These are phyloP conservation scores for Tarenaya hassleriana DNA, from an alignment of 345 rosid genomes.

Conservation along the genomic window DNA sequence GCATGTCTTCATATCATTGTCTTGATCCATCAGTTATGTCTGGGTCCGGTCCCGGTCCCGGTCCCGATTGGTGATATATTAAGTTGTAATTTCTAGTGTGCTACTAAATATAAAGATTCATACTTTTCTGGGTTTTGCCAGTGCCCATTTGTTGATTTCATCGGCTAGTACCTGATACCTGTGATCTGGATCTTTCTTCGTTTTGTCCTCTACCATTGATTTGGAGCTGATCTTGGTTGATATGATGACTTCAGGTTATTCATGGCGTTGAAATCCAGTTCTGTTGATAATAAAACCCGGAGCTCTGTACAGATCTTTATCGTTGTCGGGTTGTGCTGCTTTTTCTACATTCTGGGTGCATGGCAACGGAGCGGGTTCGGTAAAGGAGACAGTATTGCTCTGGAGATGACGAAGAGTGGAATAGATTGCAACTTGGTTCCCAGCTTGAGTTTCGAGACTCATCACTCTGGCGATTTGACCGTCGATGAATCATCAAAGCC, in stretches of 20 bases:
- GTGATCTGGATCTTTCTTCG: too few species aligned
- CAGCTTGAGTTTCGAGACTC: slow-evolving; percentile 76
- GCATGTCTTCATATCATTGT: slow-evolving; percentile 5
- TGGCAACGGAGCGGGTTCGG: slow-evolving; percentile 76
- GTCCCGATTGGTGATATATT: too few species aligned
- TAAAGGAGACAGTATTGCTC: slow-evolving; percentile 51
- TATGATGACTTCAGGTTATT: slow-evolving; percentile 30
- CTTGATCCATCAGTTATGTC: slow-evolving; percentile 21
- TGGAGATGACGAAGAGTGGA: slow-evolving; percentile 48
- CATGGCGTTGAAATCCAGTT: slow-evolving; percentile 72
- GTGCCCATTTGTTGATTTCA: too few species aligned
- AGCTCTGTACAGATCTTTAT: slow-evolving; percentile 82
- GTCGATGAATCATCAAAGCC: slow-evolving; percentile 48
- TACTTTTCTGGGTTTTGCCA: too few species aligned
- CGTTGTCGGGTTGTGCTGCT: slow-evolving; percentile 63
- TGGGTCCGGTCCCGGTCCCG: background rate
- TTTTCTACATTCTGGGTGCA: slow-evolving; percentile 56
- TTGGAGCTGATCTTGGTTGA: slow-evolving; percentile 21
- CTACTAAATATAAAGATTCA: too few species aligned
- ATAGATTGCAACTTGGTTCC: slow-evolving; percentile 76
- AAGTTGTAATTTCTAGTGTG: too few species aligned
- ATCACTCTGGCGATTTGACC: slow-evolving; percentile 70
- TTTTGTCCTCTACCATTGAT: background rate
- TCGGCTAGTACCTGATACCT: too few species aligned
- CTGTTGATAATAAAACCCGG: slow-evolving; percentile 75